Evolutionary conservation across 1,139 yeast genomes (phyloP).

Genomic region (Taphrina pruni): DNA sequence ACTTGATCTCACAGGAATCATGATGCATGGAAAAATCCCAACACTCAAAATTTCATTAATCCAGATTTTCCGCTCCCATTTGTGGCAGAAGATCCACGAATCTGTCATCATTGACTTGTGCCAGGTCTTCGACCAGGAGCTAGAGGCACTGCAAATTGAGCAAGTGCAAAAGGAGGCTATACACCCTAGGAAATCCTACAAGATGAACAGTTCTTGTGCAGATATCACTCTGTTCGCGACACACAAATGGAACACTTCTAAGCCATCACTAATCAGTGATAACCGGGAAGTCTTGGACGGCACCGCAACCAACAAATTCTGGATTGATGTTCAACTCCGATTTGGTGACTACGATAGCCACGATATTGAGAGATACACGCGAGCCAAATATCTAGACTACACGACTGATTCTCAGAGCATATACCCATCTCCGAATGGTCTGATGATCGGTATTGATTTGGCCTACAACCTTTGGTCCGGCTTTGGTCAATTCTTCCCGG

Average conservation of each 20-base stretch:
- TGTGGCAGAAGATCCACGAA: slow-evolving; percentile 99
- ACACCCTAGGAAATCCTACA: slow-evolving; percentile 96
- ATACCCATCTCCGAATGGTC: slow-evolving; percentile 94
- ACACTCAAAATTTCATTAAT: slow-evolving; percentile 92
- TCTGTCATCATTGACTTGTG: slow-evolving; percentile 91
- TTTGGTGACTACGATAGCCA: slow-evolving; percentile 98
- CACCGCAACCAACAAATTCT: slow-evolving; percentile 70
- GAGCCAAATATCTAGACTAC: slow-evolving; percentile 91
- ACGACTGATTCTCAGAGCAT: slow-evolving; percentile 83
- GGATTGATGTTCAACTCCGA: slow-evolving; percentile 94
- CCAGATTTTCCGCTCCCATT: slow-evolving; percentile 95
- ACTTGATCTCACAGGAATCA: slow-evolving; percentile 93
- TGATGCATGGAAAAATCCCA: slow-evolving; percentile 96
- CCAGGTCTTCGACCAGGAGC: slow-evolving; percentile 86
- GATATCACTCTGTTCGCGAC: slow-evolving; percentile 80
- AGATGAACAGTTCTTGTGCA: slow-evolving; percentile 95
- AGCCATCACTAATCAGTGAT: slow-evolving; percentile 74
- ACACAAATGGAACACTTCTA: slow-evolving; percentile 81
- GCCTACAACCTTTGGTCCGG: slow-evolving; percentile 97
- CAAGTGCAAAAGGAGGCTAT: slow-evolving; percentile 88
- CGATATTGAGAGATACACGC: slow-evolving; percentile 89
- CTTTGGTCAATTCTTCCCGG: slow-evolving; percentile 97
- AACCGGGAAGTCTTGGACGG: slow-evolving; percentile 53
- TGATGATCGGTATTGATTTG: slow-evolving; percentile 86
- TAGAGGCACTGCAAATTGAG: slow-evolving; percentile 82